Percentiles rank a stretch among this genome's conserved stretches.
These are phyloP conservation scores for Plasmopara halstedii DNA, from an alignment of 352 stramenopile species.

Conservation along the genomic window DNA sequence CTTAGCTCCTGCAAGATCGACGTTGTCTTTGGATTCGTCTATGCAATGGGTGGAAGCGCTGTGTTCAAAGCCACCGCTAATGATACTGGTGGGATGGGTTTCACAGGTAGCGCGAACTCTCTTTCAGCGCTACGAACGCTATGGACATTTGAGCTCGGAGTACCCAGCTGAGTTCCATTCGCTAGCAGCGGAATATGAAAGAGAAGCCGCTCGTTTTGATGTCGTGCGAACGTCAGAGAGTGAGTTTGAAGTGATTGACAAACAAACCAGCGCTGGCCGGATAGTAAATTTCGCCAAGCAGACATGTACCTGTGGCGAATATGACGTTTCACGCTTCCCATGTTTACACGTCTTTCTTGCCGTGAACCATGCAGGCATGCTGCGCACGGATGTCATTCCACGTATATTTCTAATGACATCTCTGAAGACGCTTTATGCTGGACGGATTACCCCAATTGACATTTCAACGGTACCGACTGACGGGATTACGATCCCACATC, in stretches of 20 bases:
- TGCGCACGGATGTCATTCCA: constrained; percentile 64
- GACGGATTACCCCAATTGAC: constrained; percentile 73
- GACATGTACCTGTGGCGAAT: constrained; percentile 69
- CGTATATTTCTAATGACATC: constrained; percentile 78
- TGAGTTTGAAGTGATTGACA: constrained; percentile 70
- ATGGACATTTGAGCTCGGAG: constrained; percentile 62
- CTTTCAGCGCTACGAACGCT: constrained; percentile 67
- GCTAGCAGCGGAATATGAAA: constrained; percentile 55
- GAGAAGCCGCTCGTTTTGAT: constrained; percentile 44
- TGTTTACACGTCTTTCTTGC: constrained; percentile 76
- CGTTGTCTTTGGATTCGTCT: constrained; percentile 20
- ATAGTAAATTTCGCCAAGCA: constrained; percentile 74
- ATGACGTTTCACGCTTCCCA: constrained; percentile 62
- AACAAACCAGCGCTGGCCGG: constrained; percentile 48
- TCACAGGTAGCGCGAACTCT: constrained; percentile 69
- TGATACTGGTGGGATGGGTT: constrained; percentile 76
- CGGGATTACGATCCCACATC: constrained; percentile 44
- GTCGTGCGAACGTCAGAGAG: constrained; percentile 61
- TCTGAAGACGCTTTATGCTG: constrained; percentile 60
- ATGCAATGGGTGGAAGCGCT: constrained; percentile 63
- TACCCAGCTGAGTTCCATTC: constrained; percentile 72
- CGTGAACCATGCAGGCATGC: constrained; percentile 50
- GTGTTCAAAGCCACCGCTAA: constrained; percentile 57
- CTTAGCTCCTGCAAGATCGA: background rate
- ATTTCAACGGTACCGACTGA: constrained; percentile 60